These are phyloP conservation scores for Butyriboletus regius DNA, from an alignment of 1,284 basidiomycete genomes.

Conservation along the genomic window DNA sequence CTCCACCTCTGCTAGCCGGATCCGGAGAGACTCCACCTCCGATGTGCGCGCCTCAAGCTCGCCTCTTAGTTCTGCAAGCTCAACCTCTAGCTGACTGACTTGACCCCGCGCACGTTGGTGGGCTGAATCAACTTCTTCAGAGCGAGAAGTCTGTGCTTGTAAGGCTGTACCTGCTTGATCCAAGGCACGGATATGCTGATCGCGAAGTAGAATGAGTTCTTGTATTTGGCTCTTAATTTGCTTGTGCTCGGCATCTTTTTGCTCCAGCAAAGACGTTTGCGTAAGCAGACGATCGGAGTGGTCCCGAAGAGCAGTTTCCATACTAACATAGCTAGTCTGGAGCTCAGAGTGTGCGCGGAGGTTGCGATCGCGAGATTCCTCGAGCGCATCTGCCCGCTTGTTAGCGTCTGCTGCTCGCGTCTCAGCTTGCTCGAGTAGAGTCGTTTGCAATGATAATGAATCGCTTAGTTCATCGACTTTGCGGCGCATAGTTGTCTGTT, in stretches of 20 bases:
- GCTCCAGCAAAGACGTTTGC: constrained; percentile 69
- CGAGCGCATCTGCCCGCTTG: constrained; percentile 75
- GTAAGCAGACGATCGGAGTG: constrained; percentile 70
- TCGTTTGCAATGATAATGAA: constrained; percentile 67
- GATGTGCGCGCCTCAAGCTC: constrained; percentile 68
- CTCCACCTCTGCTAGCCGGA: constrained; percentile 67
- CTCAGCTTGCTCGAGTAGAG: constrained; percentile 73
- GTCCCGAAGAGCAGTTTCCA: constrained; percentile 71
- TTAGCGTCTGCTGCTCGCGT: constrained; percentile 74
- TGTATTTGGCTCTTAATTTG: constrained; percentile 63
- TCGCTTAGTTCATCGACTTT: constrained; percentile 69
- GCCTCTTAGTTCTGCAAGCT: constrained; percentile 67
- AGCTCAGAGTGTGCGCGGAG: constrained; percentile 67
- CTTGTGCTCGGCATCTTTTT: constrained; percentile 73
- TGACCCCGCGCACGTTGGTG: constrained; percentile 65
- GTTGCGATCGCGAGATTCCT: constrained; percentile 69
- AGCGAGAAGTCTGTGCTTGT: constrained; percentile 66
- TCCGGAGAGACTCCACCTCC: constrained; percentile 65
- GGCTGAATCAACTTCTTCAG: constrained; percentile 73
- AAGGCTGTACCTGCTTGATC: constrained; percentile 80
- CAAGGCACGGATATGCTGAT: constrained; percentile 79
- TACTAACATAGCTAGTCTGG: constrained; percentile 54
- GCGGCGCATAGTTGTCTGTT: constrained; percentile 62
- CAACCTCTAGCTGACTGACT: constrained; percentile 61
- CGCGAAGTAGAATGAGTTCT: constrained; percentile 60